Evolutionary conservation across 768 basidiomycete genomes (phyloP), one percentile per base, ranked within the genome.

Genomic region (Mycena polygramma): DNA sequence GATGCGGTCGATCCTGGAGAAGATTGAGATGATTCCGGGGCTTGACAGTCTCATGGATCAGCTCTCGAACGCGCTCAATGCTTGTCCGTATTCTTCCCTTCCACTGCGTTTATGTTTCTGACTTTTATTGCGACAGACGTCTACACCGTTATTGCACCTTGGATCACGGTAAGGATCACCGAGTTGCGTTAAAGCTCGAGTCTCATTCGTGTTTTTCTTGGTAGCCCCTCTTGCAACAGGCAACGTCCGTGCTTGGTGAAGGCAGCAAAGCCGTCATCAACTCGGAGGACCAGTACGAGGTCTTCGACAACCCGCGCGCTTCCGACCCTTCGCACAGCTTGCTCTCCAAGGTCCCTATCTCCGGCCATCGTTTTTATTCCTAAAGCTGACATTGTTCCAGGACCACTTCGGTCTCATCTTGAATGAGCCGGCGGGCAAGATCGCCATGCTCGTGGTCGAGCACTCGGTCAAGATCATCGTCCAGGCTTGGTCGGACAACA

Each of bases 241-340:
- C 88, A 11, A 90, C 88, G 14, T 77, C 79, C 4, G 88, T 86
- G 15, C 84, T 93, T 19, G 83, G 86, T 53, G 87, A 90, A 75
- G 89, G 89, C 7, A 90, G 89, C 74, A 89, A 90, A 75, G 87
- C 88, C 35, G 90, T 93, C 67, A 91, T 93, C 73, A 87, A 92
- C 77, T 86, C 83, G 30, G 86, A 88, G 41, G 92, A 93, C 71
- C 91, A 93, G 78, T 92, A 88, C 67, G 87, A 89, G 76, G 90
- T 92, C 24, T 94, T 92, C 79, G 82, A 91, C 74, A 86, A 92
- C 74, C 86, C 88, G 7, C 78, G 87, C 71, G 91, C 92, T 13
- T 90, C 89, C 15, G 91, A 93, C 75, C 92, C 92, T 5, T 90
- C 91, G 1, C 92, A 93, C 78, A 91, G 90, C 78, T 80, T 91